phyloP scores from a whole-genome alignment of 1,284 basidiomycete species.

The Tetrapyrgos nigripes region DNA sequence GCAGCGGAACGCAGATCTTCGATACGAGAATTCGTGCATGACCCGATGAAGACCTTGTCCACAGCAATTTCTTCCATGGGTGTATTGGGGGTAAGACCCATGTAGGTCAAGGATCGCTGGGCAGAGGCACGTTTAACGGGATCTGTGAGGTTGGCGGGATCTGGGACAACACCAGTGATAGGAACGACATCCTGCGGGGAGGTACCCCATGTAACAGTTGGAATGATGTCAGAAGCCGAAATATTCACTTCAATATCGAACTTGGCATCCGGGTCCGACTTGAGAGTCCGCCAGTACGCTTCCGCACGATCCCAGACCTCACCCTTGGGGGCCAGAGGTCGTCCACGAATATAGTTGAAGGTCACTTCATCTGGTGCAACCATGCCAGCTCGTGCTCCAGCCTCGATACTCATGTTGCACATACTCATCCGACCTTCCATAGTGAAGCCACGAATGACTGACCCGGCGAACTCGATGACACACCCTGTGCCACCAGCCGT shows the following conservation, averaged over 20 bases:
- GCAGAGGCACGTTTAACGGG: slow-evolving; percentile 75
- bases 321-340: slow-evolving; percentile 88
- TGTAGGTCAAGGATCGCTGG: slow-evolving; percentile 87
- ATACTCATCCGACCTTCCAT: slow-evolving; percentile 98
- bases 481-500: slow-evolving; percentile 94
- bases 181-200: slow-evolving; percentile 93
- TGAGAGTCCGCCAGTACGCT: slow-evolving; percentile 89
- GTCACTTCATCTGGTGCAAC: slow-evolving; percentile 94
- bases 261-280: slow-evolving; percentile 86
- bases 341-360: slow-evolving; percentile 86
- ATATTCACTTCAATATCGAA: slow-evolving; percentile 92
- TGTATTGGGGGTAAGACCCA: slow-evolving; percentile 88
- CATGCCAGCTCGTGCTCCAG: slow-evolving; percentile 95
- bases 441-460: slow-evolving; percentile 89
- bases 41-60: slow-evolving; percentile 97
- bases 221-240: slow-evolving; percentile 88
- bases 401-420: slow-evolving; percentile 99
- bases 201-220: slow-evolving; percentile 97
- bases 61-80: slow-evolving; percentile 86
- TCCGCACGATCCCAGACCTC: slow-evolving; percentile 91
- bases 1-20: slow-evolving; percentile 95
- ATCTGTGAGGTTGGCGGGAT: slow-evolving; percentile 76
- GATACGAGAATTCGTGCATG: slow-evolving; percentile 96
- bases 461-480: slow-evolving; percentile 94
- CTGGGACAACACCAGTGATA: slow-evolving; percentile 87